Evolutionary conservation across 2,329 filamentous ascomycete genomes (phyloP).

Genomic region (Penicillium sp.): DNA sequence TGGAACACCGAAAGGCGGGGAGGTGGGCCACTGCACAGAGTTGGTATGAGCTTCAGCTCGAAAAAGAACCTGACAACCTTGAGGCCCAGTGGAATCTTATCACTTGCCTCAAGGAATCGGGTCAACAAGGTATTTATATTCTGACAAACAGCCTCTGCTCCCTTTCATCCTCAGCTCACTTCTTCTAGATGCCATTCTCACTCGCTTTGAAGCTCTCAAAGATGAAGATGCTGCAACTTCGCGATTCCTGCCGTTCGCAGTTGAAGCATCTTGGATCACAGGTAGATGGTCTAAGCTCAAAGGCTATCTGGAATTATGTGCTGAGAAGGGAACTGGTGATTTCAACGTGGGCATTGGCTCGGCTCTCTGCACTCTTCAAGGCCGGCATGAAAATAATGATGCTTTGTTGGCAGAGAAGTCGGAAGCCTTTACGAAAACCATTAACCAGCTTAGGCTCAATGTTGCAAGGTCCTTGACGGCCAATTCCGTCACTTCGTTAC

Average conservation of each 20-base stretch:
- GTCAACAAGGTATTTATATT: constrained; percentile 71
- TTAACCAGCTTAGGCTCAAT: constrained; percentile 66
- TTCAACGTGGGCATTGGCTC: constrained; percentile 82
- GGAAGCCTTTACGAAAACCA: constrained; percentile 52
- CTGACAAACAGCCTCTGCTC: not conserved
- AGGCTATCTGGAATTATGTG: constrained; percentile 57
- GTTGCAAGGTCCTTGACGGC: constrained; percentile 73
- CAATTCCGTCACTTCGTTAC: constrained; percentile 75
- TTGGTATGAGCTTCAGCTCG: constrained; percentile 92
- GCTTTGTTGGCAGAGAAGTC: constrained; percentile 47
- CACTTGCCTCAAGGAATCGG: constrained; percentile 89
- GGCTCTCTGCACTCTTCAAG: constrained; percentile 61
- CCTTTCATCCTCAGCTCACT: not conserved
- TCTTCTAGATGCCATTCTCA: constrained; percentile 71
- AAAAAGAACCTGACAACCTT: constrained; percentile 71
- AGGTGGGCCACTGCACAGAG: constrained; percentile 93
- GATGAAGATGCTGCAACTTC: constrained; percentile 52
- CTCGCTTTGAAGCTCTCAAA: constrained; percentile 77
- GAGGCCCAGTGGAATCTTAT: constrained; percentile 81
- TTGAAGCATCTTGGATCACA: constrained; percentile 90
- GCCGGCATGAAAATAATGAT: constrained; percentile 40
- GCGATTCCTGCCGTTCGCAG: constrained; percentile 75
- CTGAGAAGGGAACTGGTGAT: constrained; percentile 52
- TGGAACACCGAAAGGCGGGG: constrained; percentile 89
- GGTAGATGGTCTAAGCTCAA: constrained; percentile 75